These are phyloP conservation scores for Neofusicoccum kwambonambiense DNA, from an alignment of 2,329 filamentous ascomycete genomes.

Conservation along the genomic window DNA sequence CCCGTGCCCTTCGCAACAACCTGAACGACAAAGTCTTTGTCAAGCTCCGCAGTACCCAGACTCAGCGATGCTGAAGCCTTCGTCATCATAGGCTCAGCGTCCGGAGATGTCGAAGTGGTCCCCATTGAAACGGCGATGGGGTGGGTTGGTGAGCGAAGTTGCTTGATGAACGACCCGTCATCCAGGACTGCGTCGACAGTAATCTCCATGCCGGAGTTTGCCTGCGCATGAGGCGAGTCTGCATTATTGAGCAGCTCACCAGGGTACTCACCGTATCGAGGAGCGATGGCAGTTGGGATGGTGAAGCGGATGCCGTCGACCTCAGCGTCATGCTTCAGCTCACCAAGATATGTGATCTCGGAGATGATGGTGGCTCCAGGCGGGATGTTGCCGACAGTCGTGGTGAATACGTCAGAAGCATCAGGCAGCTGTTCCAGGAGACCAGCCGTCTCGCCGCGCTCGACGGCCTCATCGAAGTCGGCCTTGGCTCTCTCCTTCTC, in stretches of 20 bases:
- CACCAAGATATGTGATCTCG: constrained; percentile 65
- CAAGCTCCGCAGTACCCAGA: constrained; percentile 53
- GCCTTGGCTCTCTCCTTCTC: constrained; percentile 61
- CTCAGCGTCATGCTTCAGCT: constrained; percentile 70
- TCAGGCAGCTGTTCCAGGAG: constrained; percentile 62
- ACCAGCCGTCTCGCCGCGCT: constrained; percentile 60
- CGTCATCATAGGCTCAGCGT: constrained; percentile 52
- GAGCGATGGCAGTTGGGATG: constrained; percentile 65
- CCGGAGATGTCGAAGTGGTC: constrained; percentile 49
- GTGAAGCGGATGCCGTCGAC: constrained; percentile 67
- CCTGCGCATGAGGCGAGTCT: constrained; percentile 18
- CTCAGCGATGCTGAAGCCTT: constrained; percentile 63
- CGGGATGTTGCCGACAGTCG: constrained; percentile 67
- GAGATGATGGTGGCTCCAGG: constrained; percentile 57
- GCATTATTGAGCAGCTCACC: constrained; percentile 28
- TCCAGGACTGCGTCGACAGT: constrained; percentile 61
- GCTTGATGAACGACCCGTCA: constrained; percentile 56
- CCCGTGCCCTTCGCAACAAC: constrained; percentile 60
- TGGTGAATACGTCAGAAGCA: constrained; percentile 66
- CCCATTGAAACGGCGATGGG: constrained; percentile 66
- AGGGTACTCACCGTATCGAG: constrained; percentile 60
- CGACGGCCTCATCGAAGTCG: constrained; percentile 59
- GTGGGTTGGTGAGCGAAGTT: constrained; percentile 66
- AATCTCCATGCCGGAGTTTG: constrained; percentile 50
- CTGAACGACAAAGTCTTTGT: constrained; percentile 66